Base-by-base conservation (phyloP, 1,284 basidiomycete species). In the Sphagnurus paluster region DNA sequence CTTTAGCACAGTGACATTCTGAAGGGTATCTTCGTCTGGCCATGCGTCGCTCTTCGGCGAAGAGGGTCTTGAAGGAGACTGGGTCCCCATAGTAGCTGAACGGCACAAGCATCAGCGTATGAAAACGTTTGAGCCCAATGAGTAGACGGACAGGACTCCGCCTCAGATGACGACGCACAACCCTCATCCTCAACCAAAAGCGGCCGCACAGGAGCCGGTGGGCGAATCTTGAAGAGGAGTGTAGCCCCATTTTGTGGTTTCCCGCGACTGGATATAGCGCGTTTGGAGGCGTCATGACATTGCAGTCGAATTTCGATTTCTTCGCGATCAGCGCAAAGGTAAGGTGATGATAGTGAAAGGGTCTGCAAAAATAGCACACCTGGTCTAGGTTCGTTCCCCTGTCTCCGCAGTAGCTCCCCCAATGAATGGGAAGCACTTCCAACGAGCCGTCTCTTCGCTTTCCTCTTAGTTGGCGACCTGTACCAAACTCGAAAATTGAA, bases 401-500 rank as follows among this genome's bases (percentile, higher is more conserved):
- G 75, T 48, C 67, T 74, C 52, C 69, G 75, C 21, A 74, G 45
- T 25, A 83, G 58, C 36, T 84, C 82, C 10, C 69, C 70, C 2
- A 87, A 56, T 0, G 75, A 67, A 52, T 76, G 66, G 17, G 65
- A 64, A 0, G 73, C 68, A 0, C 64, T 74, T 0, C 76, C 83
- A 0, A 86, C 74, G 2, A 83, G 65, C 29, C 74, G 70, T 54
- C 71, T 78, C 53, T 76, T 79, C 48, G 69, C 67, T 57, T 81
- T 84, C 58, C 76, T 82, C 67, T 83, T 86, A 50, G 70, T 75
- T 38, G 69, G 65, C 0, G 79, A 71, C 11, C 66, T 70, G 44
- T 81, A 70, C 63, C 76, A 82, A 3, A 87, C 62, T 26, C 72
- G 68, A 39, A 87, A 68, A 20, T 76, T 71, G 24, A 86, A 52